Conservation (phyloP, 441 rosid genomes). For the Populus hybrid region DNA sequence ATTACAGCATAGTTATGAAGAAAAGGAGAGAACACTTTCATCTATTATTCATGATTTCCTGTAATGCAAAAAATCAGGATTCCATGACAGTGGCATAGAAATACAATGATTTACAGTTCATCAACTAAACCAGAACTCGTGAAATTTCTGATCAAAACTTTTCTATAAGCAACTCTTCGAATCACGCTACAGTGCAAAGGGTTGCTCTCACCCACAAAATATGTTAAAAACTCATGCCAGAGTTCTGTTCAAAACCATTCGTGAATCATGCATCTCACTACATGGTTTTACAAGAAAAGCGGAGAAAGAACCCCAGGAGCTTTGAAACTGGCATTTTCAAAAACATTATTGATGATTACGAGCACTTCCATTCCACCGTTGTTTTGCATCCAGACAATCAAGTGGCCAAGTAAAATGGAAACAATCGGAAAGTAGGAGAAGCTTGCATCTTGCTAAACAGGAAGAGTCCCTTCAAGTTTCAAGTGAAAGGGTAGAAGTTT, state of each 20-base stretch:
- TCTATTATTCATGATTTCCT: neutral
- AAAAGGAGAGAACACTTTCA: neutral
- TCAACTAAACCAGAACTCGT: neutral
- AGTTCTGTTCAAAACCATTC: neutral
- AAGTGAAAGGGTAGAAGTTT: constrained; percentile 49
- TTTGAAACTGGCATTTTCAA: neutral
- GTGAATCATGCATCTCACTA: neutral
- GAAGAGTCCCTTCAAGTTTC: neutral
- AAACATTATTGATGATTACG: neutral
- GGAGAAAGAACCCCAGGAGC: neutral
- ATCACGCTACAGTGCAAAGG: neutral
- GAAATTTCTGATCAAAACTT: neutral
- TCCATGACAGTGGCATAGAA: neutral
- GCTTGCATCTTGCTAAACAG: neutral
- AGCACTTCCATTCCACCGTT: neutral
- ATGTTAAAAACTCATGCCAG: neutral
- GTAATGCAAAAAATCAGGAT: neutral
- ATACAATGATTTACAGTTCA: neutral
- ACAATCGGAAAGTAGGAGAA: neutral
- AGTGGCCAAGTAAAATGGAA: neutral
- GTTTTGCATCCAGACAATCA: neutral
- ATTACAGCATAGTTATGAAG: neutral
- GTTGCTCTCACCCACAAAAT: neutral
- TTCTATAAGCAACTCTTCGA: neutral
- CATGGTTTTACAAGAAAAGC: neutral